These are phyloP conservation scores for Zygoascus tannicola DNA, from an alignment of 805 yeast species.

Conservation along the genomic window DNA sequence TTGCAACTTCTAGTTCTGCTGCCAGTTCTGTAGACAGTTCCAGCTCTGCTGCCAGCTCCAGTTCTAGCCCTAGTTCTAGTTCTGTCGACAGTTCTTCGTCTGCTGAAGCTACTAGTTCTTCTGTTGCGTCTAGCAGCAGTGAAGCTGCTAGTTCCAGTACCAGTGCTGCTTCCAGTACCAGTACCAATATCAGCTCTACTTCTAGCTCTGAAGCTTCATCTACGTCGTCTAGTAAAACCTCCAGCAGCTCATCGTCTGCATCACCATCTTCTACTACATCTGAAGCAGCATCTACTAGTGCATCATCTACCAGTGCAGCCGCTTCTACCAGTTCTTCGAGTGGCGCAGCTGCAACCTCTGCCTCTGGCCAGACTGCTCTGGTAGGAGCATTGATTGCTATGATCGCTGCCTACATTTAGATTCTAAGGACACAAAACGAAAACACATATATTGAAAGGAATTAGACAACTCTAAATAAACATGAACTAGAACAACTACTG, in stretches of 20 bases:
- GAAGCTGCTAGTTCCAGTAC: conserved; percentile 12
- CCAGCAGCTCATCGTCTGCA: conserved; percentile 6
- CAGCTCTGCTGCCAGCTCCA: conserved; percentile 6
- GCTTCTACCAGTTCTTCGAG: neutral
- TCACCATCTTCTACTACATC: conserved; percentile 13
- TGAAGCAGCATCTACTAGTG: conserved; percentile 14
- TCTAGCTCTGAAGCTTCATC: conserved; percentile 12
- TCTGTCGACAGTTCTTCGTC: conserved; percentile 4
- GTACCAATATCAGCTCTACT: conserved; percentile 6
- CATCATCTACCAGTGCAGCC: conserved; percentile 4
- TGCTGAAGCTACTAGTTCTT: conserved; percentile 7
- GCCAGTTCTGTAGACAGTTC: conserved; percentile 7
- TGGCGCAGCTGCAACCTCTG: neutral
- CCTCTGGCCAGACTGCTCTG: neutral
- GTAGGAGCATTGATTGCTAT: neutral
- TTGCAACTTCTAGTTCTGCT: conserved; percentile 3
- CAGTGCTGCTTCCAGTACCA: conserved; percentile 6
- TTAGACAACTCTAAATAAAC: neutral
- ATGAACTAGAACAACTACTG: neutral
- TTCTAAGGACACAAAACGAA: too few relatives aligned
- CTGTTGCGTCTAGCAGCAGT: conserved; percentile 11
- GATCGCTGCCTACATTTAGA: neutral
- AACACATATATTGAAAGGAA: neutral
- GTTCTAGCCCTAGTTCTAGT: conserved; percentile 5
- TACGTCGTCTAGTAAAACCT: conserved; percentile 6